Evolutionary conservation across 345 rosid species (phyloP), one percentile per base, ranked within the genome.

Genomic region (Lagerstroemia speciosa): DNA sequence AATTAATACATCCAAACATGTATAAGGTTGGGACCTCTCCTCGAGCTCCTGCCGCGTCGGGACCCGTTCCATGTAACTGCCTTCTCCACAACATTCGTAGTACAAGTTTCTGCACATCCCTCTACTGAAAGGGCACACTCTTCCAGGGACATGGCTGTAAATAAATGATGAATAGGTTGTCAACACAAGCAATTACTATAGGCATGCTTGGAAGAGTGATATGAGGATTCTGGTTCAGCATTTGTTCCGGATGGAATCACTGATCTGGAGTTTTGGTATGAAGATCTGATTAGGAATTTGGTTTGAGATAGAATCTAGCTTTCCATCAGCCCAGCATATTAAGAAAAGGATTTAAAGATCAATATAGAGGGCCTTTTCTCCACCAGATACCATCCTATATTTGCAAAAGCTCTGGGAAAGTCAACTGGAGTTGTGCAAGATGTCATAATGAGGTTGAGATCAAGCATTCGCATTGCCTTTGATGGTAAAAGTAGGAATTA

Each of bases 61-160:
- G 38, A 89, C 36, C 48, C 82, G 67, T 69, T 94, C 99, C 77
- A 92, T 69, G 74, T 66, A 68, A 38, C 79, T 80, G 77, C 78
- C 72, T 69, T 68, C 67, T 36, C 50, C 75, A 67, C 87, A 95
- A 74, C 97, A 95, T 64, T 88, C 83, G 50, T 78, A 66, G 64
- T 81, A 78, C 34, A 95, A 40, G 69, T 92, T 95, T 69, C 82
- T 76, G 78, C 90, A 76, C 38, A 82, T 76, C 53, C 98, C 99
- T 82, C 81, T 79, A 77, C 96, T 94, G 76, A 92, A 95, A 40
- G 99, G 98, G 80, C 83, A 80, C 17, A 87, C 89, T 64, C 92
- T 82, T 71, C 85, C 96, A 3, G 94, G 93, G 64, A 92, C 73
- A 50, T 76, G 87, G 86, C 98, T 94, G 90, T 58, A 73, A 40